Conservation (phyloP, 2,329 filamentous ascomycete species). For the Cladosporium sp. region DNA sequence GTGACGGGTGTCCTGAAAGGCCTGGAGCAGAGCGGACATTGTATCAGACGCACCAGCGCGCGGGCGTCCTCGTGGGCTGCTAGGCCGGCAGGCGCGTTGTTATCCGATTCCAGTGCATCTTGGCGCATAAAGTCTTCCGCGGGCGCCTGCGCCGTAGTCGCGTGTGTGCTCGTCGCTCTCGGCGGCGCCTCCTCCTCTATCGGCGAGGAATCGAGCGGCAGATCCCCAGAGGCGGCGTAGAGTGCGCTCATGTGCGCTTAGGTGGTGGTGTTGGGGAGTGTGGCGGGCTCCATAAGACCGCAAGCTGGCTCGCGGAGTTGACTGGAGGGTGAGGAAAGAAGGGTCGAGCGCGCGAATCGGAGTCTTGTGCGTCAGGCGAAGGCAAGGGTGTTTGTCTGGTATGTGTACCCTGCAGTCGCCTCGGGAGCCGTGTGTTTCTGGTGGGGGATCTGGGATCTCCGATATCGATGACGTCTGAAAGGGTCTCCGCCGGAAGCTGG, state of each 20-base stretch:
- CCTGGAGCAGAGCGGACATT: constrained; percentile 68
- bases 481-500: background rate
- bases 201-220: background rate
- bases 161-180: background rate
- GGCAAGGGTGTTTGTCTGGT: background rate
- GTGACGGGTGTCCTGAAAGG: constrained; percentile 64
- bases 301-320: background rate
- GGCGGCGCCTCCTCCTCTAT: background rate
- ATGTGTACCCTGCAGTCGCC: background rate
- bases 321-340: background rate
- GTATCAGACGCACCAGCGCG: constrained; percentile 64
- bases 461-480: constrained; percentile 9
- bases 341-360: too few species aligned
- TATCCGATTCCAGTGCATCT: constrained; percentile 30
- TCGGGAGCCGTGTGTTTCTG: background rate
- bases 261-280: background rate
- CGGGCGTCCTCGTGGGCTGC: constrained; percentile 52
- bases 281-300: constrained; percentile 1
- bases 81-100: constrained; percentile 33
- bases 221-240: constrained; percentile 3
- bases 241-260: constrained; percentile 8
- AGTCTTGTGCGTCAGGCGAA: background rate
- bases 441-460: background rate
- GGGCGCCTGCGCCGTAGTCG: constrained; percentile 7
- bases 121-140: constrained; percentile 37